Base-by-base conservation (phyloP, 2,329 filamentous ascomycete species). In the Fusarium mundagurra region DNA sequence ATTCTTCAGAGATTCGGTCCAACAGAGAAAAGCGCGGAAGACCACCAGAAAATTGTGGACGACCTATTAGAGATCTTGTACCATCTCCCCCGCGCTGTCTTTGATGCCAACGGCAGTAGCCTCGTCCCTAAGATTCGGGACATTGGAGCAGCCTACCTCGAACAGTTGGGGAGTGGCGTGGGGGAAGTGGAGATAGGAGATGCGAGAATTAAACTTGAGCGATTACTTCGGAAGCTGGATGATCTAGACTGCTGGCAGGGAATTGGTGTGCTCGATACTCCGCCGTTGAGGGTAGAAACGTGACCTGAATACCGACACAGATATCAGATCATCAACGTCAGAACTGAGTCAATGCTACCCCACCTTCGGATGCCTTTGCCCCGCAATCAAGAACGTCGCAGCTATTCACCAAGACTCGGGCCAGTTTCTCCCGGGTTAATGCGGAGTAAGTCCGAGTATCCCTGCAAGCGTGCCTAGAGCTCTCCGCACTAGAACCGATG, bases 91-190 rank as follows among this genome's bases (percentile, higher is more conserved):
- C 73, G 75, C 11, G 74, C 80, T 11, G 78, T 81, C 0, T 78
- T 83, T 18, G 78, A 83, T 62, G 79, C 80, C 10, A 82, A 82
- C 57, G 81, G 81, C 2, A 75, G 75, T 22, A 80, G 79, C 43
- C 47, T 82, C 0, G 78, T 83, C n/a, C 79, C 81, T n/a, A 84
- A 83, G 68, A 77, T 83, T 33, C 73, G 82, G 27, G 82, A 83
- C 55, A 80, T 83, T 57, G 82, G 81, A 4, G 78, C 80, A 9
- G 82, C 81, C 1, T 81, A 83, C 33, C 69, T 83, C 6, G 79
- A 81, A 24, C 77, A 81, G 44, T 61, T 76, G 38, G 61, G 60
- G 24, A 55, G 57, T 27, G 61, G 69, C 16, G 41, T 67, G 6
- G 64, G 29, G 22, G 38, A 48, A 22, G 58, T 44, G 36, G 67